Percentiles rank a stretch among this genome's conserved stretches.
phyloP scores from a whole-genome alignment of 805 yeast species.

The Pichia scutulata region DNA sequence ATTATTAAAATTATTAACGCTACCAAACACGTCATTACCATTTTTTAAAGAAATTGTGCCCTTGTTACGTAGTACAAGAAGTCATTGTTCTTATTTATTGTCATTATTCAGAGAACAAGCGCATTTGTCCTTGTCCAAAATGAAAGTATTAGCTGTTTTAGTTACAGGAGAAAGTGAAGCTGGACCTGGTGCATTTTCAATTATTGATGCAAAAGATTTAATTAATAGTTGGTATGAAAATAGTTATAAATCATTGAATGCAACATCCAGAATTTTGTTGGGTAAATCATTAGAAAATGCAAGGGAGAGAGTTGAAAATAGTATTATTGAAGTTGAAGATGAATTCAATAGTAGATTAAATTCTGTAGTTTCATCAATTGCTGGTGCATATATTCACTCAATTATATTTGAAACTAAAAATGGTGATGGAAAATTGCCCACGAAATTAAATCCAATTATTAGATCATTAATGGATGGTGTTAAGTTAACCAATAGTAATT shows the following conservation, averaged over 20 bases:
- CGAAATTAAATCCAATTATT: slow-evolving; percentile 81
- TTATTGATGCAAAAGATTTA: slow-evolving; percentile 68
- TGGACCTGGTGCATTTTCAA: slow-evolving; percentile 85
- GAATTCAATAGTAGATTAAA: slow-evolving; percentile 43
- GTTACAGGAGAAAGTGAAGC: slow-evolving; percentile 94
- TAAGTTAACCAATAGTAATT: slow-evolving; percentile 59
- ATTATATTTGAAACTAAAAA: slow-evolving; percentile 23
- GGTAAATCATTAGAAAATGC: slow-evolving; percentile 74
- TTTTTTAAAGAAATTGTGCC: slow-evolving; percentile 82
- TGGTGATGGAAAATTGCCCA: slow-evolving; percentile 61
- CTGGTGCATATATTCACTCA: slow-evolving; percentile 46
- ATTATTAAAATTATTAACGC: slow-evolving; percentile 2
- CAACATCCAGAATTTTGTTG: slow-evolving; percentile 64
- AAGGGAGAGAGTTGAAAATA: slow-evolving; percentile 53
- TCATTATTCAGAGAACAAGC: slow-evolving; percentile 73
- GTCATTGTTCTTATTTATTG: slow-evolving; percentile 77
- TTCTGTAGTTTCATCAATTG: slow-evolving; percentile 64
- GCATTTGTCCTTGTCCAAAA: slow-evolving; percentile 56
- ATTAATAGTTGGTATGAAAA: slow-evolving; percentile 58
- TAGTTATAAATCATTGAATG: slow-evolving; percentile 51
- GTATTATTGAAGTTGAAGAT: slow-evolving; percentile 61
- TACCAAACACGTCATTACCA: slow-evolving; percentile 29
- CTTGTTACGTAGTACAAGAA: slow-evolving; percentile 72
- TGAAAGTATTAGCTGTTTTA: slow-evolving; percentile 79
- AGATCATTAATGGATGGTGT: slow-evolving; percentile 89